These are phyloP conservation scores for Neurospora intermedia DNA, from an alignment of 495 filamentous ascomycete species.

Conservation along the genomic window DNA sequence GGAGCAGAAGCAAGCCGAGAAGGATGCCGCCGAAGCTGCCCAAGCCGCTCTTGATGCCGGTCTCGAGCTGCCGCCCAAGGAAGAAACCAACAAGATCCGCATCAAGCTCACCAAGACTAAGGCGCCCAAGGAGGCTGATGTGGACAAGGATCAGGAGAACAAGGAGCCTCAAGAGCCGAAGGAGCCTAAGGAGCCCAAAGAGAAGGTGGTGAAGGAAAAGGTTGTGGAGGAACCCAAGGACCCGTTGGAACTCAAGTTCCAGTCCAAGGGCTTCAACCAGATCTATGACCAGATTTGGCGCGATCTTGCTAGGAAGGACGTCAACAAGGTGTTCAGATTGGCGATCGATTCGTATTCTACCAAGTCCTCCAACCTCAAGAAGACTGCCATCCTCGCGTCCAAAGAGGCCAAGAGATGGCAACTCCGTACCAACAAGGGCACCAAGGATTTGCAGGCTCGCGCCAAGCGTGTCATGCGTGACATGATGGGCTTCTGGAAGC, in stretches of 20 bases:
- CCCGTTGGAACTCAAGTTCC: slow-evolving; percentile 48
- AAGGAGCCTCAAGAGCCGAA: slow-evolving; percentile 37
- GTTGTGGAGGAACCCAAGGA: slow-evolving; percentile 45
- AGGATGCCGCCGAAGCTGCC: slow-evolving; percentile 82
- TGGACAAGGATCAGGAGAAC: slow-evolving; percentile 34
- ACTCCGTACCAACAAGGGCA: slow-evolving; percentile 92
- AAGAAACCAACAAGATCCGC: slow-evolving; percentile 52
- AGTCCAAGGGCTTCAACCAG: slow-evolving; percentile 87
- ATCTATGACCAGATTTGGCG: slow-evolving; percentile 98
- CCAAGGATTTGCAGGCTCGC: slow-evolving; percentile 91
- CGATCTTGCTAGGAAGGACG: slow-evolving; percentile 86
- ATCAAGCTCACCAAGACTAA: slow-evolving; percentile 41
- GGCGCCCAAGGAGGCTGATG: slow-evolving; percentile 18
- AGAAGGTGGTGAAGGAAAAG: slow-evolving; percentile 56
- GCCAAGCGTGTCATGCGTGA: slow-evolving; percentile 98
- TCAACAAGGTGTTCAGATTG: slow-evolving; percentile 80
- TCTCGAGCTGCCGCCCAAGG: slow-evolving; percentile 63
- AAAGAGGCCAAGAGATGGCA: slow-evolving; percentile 98
- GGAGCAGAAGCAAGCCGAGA: slow-evolving; percentile 93
- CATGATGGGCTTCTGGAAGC: slow-evolving; percentile 99
- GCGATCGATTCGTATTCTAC: slow-evolving; percentile 72
- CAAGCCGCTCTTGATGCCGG: slow-evolving; percentile 76
- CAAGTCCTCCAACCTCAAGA: slow-evolving; percentile 85
- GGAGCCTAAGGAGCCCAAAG: slow-evolving; percentile 51
- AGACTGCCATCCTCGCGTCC: slow-evolving; percentile 92